phyloP scores from a whole-genome alignment of 257 asterid species.

The Gentiana macrophylla region DNA sequence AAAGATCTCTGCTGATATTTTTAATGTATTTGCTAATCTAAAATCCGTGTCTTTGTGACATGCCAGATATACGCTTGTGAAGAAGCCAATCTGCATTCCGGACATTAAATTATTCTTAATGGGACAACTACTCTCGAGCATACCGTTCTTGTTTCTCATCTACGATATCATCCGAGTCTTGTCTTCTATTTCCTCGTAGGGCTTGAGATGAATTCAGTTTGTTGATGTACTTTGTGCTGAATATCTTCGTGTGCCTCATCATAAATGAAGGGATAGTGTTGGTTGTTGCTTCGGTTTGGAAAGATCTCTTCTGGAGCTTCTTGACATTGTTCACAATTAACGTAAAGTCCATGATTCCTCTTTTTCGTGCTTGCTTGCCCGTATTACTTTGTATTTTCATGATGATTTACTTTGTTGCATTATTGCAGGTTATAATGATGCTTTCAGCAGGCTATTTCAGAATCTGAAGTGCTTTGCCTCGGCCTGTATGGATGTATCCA shows the following conservation, averaged over 20 bases:
- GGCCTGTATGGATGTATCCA: slow-evolving; percentile 90
- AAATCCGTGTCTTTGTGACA: neutral
- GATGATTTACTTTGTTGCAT: neutral
- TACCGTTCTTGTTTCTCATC: slow-evolving; percentile 88
- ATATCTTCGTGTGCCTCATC: slow-evolving; percentile 77
- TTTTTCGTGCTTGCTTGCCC: neutral
- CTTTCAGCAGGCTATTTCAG: slow-evolving; percentile 93
- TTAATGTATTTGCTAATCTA: neutral
- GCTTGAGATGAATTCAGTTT: slow-evolving; percentile 71
- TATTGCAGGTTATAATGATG: slow-evolving; percentile 75
- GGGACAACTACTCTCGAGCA: slow-evolving; percentile 81
- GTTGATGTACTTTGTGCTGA: slow-evolving; percentile 72
- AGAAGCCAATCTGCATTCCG: slow-evolving; percentile 83
- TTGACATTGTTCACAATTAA: slow-evolving; percentile 52
- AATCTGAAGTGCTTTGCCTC: slow-evolving; percentile 69
- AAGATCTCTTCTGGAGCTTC: slow-evolving; percentile 65
- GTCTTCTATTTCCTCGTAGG: slow-evolving; percentile 89
- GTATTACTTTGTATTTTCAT: too few species aligned
- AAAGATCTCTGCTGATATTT: too few species aligned
- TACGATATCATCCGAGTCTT: slow-evolving; percentile 79
- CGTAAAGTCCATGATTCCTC: slow-evolving; percentile 25
- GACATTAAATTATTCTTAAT: slow-evolving; percentile 64
- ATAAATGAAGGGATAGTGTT: slow-evolving; percentile 86
- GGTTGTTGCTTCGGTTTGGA: slow-evolving; percentile 55
- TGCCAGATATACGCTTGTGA: slow-evolving; percentile 68